phyloP scores from a whole-genome alignment of 805 yeast genomes.

The Groenewaldozyma salmanticensis region DNA sequence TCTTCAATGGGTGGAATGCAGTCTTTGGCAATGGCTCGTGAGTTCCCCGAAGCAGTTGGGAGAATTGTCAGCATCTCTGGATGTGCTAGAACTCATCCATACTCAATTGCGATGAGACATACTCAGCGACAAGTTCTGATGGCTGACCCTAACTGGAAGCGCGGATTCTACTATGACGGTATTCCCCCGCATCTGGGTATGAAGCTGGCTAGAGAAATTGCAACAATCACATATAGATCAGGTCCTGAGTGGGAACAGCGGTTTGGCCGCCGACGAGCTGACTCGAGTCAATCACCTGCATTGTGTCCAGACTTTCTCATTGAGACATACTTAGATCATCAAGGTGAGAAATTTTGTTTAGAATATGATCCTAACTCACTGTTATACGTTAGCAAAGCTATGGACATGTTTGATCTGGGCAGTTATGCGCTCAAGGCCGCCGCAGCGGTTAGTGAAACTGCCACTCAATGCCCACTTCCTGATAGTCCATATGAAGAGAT shows the following conservation, averaged over 20 bases:
- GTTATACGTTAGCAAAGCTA: slow-evolving; percentile 80
- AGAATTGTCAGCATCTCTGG: slow-evolving; percentile 78
- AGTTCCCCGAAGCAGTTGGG: slow-evolving; percentile 66
- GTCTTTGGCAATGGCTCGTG: slow-evolving; percentile 76
- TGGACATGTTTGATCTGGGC: slow-evolving; percentile 88
- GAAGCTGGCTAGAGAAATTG: slow-evolving; percentile 89
- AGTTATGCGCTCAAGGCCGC: slow-evolving; percentile 12
- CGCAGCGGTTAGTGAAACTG: slow-evolving; percentile 11
- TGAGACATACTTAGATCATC: slow-evolving; percentile 89
- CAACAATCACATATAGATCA: slow-evolving; percentile 86
- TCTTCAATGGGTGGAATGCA: slow-evolving; percentile 99
- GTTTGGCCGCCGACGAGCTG: slow-evolving; percentile 81
- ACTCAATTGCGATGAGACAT: slow-evolving; percentile 86
- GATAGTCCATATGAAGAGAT: slow-evolving; percentile 42
- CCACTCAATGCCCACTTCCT: slow-evolving; percentile 36
- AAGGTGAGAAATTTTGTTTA: slow-evolving; percentile 85
- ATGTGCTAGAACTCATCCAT: slow-evolving; percentile 90
- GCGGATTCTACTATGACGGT: slow-evolving; percentile 72
- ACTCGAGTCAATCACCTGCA: slow-evolving; percentile 70
- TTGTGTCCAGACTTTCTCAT: slow-evolving; percentile 88
- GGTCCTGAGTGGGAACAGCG: slow-evolving; percentile 97
- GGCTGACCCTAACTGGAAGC: slow-evolving; percentile 92
- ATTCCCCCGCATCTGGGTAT: slow-evolving; percentile 91
- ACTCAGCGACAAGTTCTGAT: slow-evolving; percentile 87
- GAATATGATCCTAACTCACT: slow-evolving; percentile 89